Base-by-base conservation (phyloP, 108 stramenopile species). In the Stephanodiscus triporus region DNA sequence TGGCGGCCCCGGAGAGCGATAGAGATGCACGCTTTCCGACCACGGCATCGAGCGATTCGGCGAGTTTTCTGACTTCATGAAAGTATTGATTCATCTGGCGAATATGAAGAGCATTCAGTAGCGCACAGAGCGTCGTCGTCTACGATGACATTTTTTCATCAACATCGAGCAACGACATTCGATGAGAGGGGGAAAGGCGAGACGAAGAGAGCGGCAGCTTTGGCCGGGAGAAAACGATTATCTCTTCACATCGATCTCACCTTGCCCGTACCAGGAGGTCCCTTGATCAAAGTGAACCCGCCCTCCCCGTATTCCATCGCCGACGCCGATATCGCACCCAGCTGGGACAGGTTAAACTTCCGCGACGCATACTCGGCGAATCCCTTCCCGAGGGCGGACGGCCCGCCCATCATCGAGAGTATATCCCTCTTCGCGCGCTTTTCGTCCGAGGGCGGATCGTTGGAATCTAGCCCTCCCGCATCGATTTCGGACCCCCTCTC, bases 121-220 rank as follows among this genome's bases (percentile, higher is more conserved):
- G 60, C 43, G 93, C 96, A 36, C 93, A 87, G 0, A 99, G 66
- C 14, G 98, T 99, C 13, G 97, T 97, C n/a, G 98, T 99, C 88
- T 98, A 36, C 16, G 29, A 40, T 20, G 38, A 16, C 26, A 60
- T 30, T 19, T 19, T 55, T 55, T 34, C 58, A 13, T 61, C 14
- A 60, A 43, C 23, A 42, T 30, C 17, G 72, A 48, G 43, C 22
- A 45, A 45, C 4, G 13, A 45, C 43, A 45, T 45, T 45, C 3
- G 43, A 45, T 17, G 1, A 14, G 14, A 45, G 43, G 3, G 13
- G 37, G 27, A 60, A 61, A 42, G 24, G 26, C 11, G 9, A 62
- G 51, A 68, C 16, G 24, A 34, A 23, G 22, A 53, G 50, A 64
- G 11, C 72, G 76, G n/a, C 27, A 22, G 58, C 24, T 29, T 0